phyloP scores from a whole-genome alignment of 2,329 filamentous ascomycete genomes.

The Gremmenia infestans region DNA sequence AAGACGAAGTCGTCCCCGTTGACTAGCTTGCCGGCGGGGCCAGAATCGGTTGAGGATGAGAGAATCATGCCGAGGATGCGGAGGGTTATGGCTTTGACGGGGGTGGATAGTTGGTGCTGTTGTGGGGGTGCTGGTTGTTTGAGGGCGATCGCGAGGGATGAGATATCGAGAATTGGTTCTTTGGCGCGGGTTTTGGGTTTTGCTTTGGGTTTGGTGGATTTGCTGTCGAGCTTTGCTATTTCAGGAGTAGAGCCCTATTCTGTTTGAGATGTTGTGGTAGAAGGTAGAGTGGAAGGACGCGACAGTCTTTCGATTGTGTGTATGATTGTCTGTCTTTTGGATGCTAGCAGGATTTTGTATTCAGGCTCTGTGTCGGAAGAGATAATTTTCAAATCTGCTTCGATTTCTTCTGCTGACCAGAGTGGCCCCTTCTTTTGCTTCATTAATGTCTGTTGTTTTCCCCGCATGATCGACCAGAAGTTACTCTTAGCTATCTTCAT shows the following conservation, averaged over 20 bases:
- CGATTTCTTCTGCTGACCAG: conserved; percentile 3
- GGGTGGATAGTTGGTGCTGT: background rate
- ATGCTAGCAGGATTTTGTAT: background rate
- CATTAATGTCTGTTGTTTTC: background rate
- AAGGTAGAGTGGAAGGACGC: background rate
- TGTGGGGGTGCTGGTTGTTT: background rate
- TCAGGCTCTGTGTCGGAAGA: conserved; percentile 1
- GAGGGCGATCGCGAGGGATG: background rate
- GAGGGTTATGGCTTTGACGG: background rate
- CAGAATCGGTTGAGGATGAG: background rate
- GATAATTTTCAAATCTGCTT: conserved; percentile 1
- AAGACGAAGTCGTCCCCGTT: conserved; percentile 10
- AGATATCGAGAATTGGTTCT: background rate
- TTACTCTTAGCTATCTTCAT: background rate
- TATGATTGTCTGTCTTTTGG: conserved; percentile 1
- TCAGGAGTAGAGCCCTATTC: background rate
- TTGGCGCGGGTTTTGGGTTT: background rate
- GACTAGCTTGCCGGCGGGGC: background rate
- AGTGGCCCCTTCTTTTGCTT: background rate
- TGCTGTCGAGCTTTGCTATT: background rate
- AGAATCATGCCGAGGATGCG: conserved; percentile 2
- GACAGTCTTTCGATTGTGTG: background rate
- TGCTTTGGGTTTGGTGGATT: background rate
- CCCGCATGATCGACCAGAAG: background rate
- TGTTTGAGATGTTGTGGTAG: background rate